phyloP scores from a whole-genome alignment of 2,329 filamentous ascomycete genomes.

The Alternaria longipes region DNA sequence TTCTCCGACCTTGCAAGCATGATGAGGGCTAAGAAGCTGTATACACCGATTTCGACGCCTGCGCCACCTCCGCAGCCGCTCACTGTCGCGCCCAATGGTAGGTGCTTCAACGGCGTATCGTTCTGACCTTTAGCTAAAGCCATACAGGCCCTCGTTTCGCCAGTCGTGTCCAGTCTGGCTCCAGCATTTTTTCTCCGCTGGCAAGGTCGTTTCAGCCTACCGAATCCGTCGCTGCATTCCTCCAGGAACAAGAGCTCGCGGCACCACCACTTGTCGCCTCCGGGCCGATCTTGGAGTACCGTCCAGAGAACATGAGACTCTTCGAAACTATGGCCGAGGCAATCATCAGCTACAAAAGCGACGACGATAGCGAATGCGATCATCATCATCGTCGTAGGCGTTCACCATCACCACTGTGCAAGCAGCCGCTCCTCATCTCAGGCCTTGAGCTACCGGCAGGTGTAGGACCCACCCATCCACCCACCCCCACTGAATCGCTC shows the following conservation, averaged over 20 bases:
- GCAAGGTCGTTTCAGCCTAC: conserved; percentile 2
- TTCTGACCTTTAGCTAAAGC: neutral
- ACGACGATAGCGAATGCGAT: conserved; percentile 1
- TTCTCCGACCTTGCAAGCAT: conserved; percentile 28
- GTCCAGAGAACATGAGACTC: conserved; percentile 1
- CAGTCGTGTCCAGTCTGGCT: neutral
- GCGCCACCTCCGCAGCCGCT: neutral
- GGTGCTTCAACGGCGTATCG: neutral
- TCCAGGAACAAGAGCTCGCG: conserved; percentile 11
- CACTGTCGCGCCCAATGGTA: conserved; percentile 1
- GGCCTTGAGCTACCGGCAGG: neutral
- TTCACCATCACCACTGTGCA: neutral
- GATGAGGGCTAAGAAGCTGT: conserved; percentile 32
- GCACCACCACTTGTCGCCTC: neutral
- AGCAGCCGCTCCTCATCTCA: neutral
- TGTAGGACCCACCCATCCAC: conserved; percentile 8
- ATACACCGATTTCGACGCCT: conserved; percentile 2
- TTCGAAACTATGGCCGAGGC: conserved; percentile 9
- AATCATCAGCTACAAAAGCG: neutral
- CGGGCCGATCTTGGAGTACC: neutral
- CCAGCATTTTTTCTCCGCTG: conserved; percentile 16
- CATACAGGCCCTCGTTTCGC: conserved; percentile 15
- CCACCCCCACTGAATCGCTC: conserved; percentile 13
- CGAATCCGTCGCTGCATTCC: conserved; percentile 18
- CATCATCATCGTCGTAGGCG: neutral